Percentiles rank a stretch among this genome's conserved stretches.
phyloP scores from a whole-genome alignment of 129 eudicot species.

The Ambrosia artemisiifolia region DNA sequence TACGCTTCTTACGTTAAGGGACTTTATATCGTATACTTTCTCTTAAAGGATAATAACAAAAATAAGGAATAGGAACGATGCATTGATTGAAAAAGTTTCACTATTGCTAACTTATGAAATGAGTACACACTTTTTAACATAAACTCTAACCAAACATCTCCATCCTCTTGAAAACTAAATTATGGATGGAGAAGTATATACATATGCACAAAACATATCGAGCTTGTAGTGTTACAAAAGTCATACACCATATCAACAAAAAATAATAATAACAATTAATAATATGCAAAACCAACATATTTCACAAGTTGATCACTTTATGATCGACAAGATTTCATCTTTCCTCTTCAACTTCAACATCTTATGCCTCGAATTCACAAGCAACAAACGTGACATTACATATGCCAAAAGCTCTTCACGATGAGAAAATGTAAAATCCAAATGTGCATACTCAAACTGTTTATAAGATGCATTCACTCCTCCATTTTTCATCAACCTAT shows the following conservation, averaged over 20 bases:
- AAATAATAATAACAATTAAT: too few relatives aligned
- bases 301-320: constrained; percentile 6
- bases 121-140: too few relatives aligned
- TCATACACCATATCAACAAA: background rate
- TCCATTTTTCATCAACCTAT: constrained; percentile 57
- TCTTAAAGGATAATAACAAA: too few relatives aligned
- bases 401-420: constrained; percentile 84
- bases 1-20: too few relatives aligned
- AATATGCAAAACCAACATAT: background rate
- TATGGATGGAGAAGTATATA: constrained; percentile 5
- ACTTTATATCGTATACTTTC: too few relatives aligned
- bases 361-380: constrained; percentile 43
- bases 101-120: too few relatives aligned
- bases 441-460: constrained; percentile 86
- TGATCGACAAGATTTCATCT: constrained; percentile 24
- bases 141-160: too few relatives aligned
- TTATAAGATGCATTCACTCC: constrained; percentile 72
- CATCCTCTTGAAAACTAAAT: background rate
- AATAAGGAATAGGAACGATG: too few relatives aligned
- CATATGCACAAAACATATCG: constrained; percentile 24
- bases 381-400: constrained; percentile 75
- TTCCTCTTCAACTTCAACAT: constrained; percentile 38
- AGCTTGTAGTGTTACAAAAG: constrained; percentile 11
- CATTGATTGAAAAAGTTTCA: too few relatives aligned
- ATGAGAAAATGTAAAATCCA: constrained; percentile 92